These are phyloP conservation scores for Globisporangium middletonii DNA, from an alignment of 352 stramenopile genomes.

Conservation along the genomic window DNA sequence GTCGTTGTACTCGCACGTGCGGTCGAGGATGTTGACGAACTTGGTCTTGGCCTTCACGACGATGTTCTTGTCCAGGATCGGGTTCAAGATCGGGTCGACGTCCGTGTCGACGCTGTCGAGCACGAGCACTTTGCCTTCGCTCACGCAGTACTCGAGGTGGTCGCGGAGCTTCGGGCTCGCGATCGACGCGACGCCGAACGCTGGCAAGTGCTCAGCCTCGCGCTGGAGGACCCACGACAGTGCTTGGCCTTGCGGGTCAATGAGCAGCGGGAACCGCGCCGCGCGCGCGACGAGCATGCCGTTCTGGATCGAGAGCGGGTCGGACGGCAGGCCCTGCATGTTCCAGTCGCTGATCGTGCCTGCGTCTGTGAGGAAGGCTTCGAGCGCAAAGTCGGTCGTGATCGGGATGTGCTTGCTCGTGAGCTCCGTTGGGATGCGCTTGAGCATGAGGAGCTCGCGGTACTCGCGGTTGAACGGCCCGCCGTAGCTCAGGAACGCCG, in stretches of 20 bases:
- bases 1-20: conserved; percentile 59
- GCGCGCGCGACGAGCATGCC: conserved; percentile 81
- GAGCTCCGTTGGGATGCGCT: conserved; percentile 66
- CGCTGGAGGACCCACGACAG: conserved; percentile 78
- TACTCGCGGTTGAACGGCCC: conserved; percentile 88
- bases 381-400: conserved; percentile 52
- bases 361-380: conserved; percentile 71
- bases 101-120: conserved; percentile 73
- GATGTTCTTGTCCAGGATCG: conserved; percentile 63
- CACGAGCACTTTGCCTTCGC: conserved; percentile 82
- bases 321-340: conserved; percentile 79
- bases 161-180: conserved; percentile 69
- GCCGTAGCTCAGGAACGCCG: conserved; percentile 87
- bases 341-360: conserved; percentile 86
- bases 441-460: conserved; percentile 48
- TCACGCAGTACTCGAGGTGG: conserved; percentile 83
- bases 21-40: conserved; percentile 68
- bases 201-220: conserved; percentile 56
- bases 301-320: conserved; percentile 89
- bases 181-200: conserved; percentile 56
- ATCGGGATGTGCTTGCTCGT: conserved; percentile 58
- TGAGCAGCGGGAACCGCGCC: conserved; percentile 77
- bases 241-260: conserved; percentile 89
- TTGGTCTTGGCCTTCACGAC: conserved; percentile 51
- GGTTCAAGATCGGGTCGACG: conserved; percentile 50